phyloP scores from a whole-genome alignment of 208 protist genomes.

The Acanthamoeba culbertsoni region DNA sequence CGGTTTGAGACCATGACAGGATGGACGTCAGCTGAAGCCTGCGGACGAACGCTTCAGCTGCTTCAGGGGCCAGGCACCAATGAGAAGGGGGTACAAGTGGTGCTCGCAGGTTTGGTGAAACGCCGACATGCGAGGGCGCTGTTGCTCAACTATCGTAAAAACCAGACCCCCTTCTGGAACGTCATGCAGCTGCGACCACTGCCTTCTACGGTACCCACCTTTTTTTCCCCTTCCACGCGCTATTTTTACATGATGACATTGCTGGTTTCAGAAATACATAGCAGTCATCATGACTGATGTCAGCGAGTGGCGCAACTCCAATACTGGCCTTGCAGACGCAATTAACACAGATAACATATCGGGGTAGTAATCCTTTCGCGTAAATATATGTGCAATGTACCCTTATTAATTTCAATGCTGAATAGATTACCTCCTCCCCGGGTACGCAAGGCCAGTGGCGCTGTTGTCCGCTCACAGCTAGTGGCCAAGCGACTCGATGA shows the following conservation, averaged over 20 bases:
- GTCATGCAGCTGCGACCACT: not conserved
- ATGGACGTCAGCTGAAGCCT: not conserved
- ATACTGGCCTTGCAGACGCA: not conserved
- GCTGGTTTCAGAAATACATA: not conserved
- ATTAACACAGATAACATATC: not conserved
- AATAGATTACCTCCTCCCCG: not conserved
- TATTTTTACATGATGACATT: not conserved
- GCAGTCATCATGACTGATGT: not conserved
- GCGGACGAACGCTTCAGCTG: not conserved
- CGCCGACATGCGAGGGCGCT: not conserved
- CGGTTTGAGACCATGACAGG: not conserved
- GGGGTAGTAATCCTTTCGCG: not conserved
- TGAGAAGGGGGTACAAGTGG: not conserved
- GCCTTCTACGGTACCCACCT: not conserved
- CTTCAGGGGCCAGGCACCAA: slow-evolving; percentile 25
- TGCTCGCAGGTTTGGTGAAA: not conserved
- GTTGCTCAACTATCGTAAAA: not conserved
- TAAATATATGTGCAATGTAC: not conserved
- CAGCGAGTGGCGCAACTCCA: not conserved
- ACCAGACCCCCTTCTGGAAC: slow-evolving; percentile 25
- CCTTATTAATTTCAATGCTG: not conserved
- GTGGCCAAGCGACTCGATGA: slow-evolving; percentile 21
- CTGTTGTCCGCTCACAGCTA: not conserved
- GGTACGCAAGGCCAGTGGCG: not conserved
- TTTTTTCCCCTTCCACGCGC: not conserved